Conservation (phyloP, 2,329 filamentous ascomycete species). For the Cercospora citrullina region DNA sequence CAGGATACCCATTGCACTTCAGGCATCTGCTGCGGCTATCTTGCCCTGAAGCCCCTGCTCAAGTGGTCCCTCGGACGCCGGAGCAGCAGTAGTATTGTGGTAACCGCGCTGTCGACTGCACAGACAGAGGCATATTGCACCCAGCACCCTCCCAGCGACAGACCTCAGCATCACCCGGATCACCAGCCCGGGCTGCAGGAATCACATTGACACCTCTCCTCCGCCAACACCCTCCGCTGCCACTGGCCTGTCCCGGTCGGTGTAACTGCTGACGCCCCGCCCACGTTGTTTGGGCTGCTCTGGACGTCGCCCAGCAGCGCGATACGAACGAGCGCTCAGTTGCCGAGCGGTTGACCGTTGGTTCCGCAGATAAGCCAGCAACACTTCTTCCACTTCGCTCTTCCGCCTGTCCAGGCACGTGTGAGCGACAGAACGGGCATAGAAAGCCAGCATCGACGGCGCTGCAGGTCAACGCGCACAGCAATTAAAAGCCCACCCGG, state of each 20-base stretch:
- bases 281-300: not conserved
- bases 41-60: not conserved
- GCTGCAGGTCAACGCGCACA: constrained; percentile 6
- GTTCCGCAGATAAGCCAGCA: constrained; percentile 4
- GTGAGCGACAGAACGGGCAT: not conserved
- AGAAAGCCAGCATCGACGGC: constrained; percentile 1
- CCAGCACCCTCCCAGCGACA: not conserved
- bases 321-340: not conserved
- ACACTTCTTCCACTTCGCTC: not conserved
- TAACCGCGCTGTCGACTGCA: not conserved
- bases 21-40: constrained; percentile 2
- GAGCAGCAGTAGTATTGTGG: not conserved
- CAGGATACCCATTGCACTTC: constrained; percentile 5
- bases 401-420: not conserved
- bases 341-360: not conserved
- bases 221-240: not conserved
- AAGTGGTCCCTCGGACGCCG: not conserved
- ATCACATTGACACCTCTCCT: not conserved
- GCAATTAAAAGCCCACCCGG: not conserved
- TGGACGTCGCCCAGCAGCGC: not conserved
- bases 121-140: not conserved
- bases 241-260: not conserved
- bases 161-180: not conserved
- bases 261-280: not conserved
- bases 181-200: not conserved